Evolutionary conservation across 2,329 filamentous ascomycete species (phyloP).

Genomic region (Xylaria sp.): DNA sequence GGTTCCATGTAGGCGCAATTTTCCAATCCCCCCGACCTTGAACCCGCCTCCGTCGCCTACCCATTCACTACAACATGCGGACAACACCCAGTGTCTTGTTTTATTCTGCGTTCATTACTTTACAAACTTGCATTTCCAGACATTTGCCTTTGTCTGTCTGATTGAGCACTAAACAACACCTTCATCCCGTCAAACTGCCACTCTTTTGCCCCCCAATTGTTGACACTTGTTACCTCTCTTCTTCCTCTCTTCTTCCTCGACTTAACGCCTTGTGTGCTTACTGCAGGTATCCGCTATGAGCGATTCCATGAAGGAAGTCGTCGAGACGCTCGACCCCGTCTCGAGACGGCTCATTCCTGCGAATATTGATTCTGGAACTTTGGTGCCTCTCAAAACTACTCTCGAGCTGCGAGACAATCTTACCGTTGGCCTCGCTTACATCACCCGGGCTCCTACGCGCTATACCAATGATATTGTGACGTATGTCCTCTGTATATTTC

Average conservation of each 20-base stretch:
- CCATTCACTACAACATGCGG: slow-evolving; percentile 17
- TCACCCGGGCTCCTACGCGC: slow-evolving; percentile 77
- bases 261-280: slow-evolving; percentile 45
- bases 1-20: slow-evolving; percentile 24
- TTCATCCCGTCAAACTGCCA: slow-evolving; percentile 11
- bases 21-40: background rate
- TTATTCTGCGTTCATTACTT: slow-evolving; percentile 13
- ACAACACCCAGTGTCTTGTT: slow-evolving; percentile 14
- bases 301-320: slow-evolving; percentile 52
- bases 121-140: slow-evolving; percentile 12
- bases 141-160: slow-evolving; percentile 5
- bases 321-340: slow-evolving; percentile 52
- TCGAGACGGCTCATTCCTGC: slow-evolving; percentile 47
- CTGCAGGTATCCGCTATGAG: slow-evolving; percentile 50
- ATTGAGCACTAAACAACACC: slow-evolving; percentile 1
- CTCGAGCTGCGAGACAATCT: slow-evolving; percentile 70
- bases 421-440: slow-evolving; percentile 69
- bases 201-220: slow-evolving; percentile 17
- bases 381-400: slow-evolving; percentile 72
- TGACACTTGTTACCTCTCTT: slow-evolving; percentile 18
- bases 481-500: slow-evolving; percentile 58
- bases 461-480: slow-evolving; percentile 76
- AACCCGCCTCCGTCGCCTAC: background rate
- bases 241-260: slow-evolving; percentile 35
- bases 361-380: slow-evolving; percentile 47